Percentiles rank a stretch among this genome's conserved stretches.
phyloP scores from a whole-genome alignment of 2,329 filamentous ascomycete genomes.

The Epichloe brachyelytri region DNA sequence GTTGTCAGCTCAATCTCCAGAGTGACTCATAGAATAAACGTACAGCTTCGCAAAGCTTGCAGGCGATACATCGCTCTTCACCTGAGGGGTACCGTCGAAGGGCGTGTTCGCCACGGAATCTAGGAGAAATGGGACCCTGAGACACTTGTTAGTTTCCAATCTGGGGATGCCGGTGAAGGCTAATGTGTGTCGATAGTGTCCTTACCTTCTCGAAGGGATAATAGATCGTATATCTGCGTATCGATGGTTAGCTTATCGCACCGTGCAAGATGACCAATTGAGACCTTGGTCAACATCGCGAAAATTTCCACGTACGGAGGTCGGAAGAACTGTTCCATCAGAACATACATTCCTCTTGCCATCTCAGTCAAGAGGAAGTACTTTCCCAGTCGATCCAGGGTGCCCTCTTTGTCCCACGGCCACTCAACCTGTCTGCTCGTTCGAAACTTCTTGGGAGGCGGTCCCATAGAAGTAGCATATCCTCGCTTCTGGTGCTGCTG shows the following conservation, averaged over 20 bases:
- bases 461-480: conserved; percentile 61
- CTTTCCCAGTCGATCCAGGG: conserved; percentile 73
- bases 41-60: conserved; percentile 95
- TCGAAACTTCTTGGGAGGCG: conserved; percentile 71
- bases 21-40: conserved; percentile 6
- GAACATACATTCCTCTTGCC: conserved; percentile 93
- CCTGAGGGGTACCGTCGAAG: conserved; percentile 91
- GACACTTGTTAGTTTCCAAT: conserved; percentile 9
- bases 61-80: conserved; percentile 97
- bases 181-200: neutral
- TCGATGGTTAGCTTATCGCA: neutral
- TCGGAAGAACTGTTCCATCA: conserved; percentile 95
- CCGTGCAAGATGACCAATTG: neutral
- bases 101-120: conserved; percentile 96
- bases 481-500: conserved; percentile 18
- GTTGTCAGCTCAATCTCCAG: neutral
- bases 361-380: conserved; percentile 96
- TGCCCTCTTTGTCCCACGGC: conserved; percentile 66
- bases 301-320: conserved; percentile 64
- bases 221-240: conserved; percentile 80
- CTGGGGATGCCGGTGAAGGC: neutral
- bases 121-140: conserved; percentile 87
- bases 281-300: neutral
- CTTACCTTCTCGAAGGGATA: conserved; percentile 92
- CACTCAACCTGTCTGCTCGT: conserved; percentile 60